A percentile compares a stretch with the other conserved stretches of the same genome.
Conservation (phyloP, 192 early-diverging fungal species). For the Gamsiella multidivaricata region DNA sequence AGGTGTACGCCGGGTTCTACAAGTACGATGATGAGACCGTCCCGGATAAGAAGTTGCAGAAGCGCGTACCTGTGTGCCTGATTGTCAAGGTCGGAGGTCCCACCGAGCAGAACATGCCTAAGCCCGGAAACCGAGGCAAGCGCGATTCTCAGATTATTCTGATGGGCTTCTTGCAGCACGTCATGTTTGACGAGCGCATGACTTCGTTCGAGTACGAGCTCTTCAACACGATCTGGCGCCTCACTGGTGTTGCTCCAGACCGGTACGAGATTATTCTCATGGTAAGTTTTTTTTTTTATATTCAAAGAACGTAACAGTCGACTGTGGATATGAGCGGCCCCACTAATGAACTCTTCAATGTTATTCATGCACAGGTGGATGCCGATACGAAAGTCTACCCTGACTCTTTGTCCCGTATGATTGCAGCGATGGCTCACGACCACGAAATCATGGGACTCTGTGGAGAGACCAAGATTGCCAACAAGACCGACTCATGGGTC, state of each 20-base stretch:
- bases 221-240: constrained; percentile 80
- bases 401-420: constrained; percentile 76
- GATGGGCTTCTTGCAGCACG: constrained; percentile 94
- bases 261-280: constrained; percentile 83
- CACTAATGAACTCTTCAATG: too few relatives aligned
- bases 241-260: constrained; percentile 78
- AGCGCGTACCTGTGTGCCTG: constrained; percentile 76
- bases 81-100: constrained; percentile 80
- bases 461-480: constrained; percentile 86
- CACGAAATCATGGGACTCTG: constrained; percentile 79
- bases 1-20: constrained; percentile 94
- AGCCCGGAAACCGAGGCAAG: constrained; percentile 93
- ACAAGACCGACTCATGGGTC: constrained; percentile 82
- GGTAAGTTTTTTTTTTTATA: constrained; percentile 40
- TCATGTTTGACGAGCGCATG: constrained; percentile 90
- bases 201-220: constrained; percentile 85
- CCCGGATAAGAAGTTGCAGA: constrained; percentile 60
- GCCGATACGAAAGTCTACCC: constrained; percentile 87
- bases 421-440: constrained; percentile 79
- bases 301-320: background rate
- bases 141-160: constrained; percentile 96
- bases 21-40: constrained; percentile 71
- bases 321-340: too few relatives aligned
- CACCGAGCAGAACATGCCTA: constrained; percentile 67
- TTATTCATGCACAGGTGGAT: constrained; percentile 66